Percentiles rank a stretch among this genome's conserved stretches.
Evolutionary conservation across 1,284 basidiomycete genomes (phyloP).

Genomic region (Ceratobasidium sp.): DNA sequence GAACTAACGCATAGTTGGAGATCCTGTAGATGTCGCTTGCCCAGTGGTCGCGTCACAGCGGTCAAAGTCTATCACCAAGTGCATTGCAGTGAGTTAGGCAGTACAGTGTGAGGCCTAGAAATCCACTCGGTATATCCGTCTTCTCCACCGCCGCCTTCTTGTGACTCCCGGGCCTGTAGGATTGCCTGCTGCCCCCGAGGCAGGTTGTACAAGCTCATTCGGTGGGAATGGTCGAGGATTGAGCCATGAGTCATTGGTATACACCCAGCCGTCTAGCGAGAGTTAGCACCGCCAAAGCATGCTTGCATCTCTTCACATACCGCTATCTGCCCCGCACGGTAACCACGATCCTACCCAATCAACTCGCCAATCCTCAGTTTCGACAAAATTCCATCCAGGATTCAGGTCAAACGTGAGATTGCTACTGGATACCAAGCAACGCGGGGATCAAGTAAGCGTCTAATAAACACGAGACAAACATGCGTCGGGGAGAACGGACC

Average conservation of each 20-base stretch:
- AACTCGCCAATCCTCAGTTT: constrained; percentile 79
- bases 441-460: neutral
- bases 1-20: no score
- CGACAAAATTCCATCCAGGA: constrained; percentile 76
- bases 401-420: constrained; percentile 80
- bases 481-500: constrained; percentile 62
- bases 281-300: constrained; percentile 28
- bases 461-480: constrained; percentile 30
- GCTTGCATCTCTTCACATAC: constrained; percentile 56
- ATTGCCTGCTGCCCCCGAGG: constrained; percentile 17
- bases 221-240: constrained; percentile 61
- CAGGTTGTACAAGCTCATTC: constrained; percentile 60
- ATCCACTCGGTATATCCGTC: constrained; percentile 67
- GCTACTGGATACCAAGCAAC: constrained; percentile 64
- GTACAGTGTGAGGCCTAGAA: neutral
- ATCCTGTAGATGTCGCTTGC: neutral
- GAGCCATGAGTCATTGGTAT: constrained; percentile 79
- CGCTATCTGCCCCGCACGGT: constrained; percentile 67
- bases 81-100: neutral
- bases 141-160: constrained; percentile 73
- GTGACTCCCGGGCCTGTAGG: constrained; percentile 59
- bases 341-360: constrained; percentile 73
- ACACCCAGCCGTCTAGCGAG: constrained; percentile 76
- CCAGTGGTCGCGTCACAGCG: neutral
- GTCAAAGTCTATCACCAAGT: constrained; percentile 1